Conservation (phyloP, 83 land plant genomes). For the Diphasiastrum complanatum region DNA sequence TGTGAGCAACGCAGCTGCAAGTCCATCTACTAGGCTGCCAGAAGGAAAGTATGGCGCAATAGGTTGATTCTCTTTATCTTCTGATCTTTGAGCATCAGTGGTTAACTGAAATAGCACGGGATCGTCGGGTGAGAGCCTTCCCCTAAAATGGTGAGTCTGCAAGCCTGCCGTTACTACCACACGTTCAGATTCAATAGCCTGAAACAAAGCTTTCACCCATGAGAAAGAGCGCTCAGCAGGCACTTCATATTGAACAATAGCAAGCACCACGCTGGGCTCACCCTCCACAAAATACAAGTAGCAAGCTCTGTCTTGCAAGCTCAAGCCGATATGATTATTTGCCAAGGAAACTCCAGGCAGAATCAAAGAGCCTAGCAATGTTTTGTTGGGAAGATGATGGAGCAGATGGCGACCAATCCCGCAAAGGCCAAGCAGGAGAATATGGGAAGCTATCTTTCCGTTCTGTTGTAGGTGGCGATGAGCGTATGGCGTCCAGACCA, state of each 20-base stretch:
- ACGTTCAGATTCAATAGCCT: slow-evolving; percentile 22
- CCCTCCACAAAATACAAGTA: slow-evolving; percentile 20
- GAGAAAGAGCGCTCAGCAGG: slow-evolving; percentile 19
- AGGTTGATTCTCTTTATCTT: background rate
- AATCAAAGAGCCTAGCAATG: slow-evolving; percentile 20
- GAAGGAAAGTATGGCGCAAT: slow-evolving; percentile 26
- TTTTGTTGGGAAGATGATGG: slow-evolving; percentile 26
- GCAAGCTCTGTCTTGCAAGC: slow-evolving; percentile 11
- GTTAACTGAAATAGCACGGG: slow-evolving; percentile 19
- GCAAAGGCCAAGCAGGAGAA: slow-evolving; percentile 26
- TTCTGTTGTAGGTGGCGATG: slow-evolving; percentile 7
- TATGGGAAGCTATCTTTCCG: slow-evolving; percentile 16
- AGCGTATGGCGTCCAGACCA: slow-evolving; percentile 21
- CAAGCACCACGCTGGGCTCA: slow-evolving; percentile 16
- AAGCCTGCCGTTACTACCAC: slow-evolving; percentile 14
- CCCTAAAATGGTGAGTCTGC: slow-evolving; percentile 21
- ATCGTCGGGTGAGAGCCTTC: slow-evolving; percentile 30
- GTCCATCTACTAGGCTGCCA: slow-evolving; percentile 27
- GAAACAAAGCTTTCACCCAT: slow-evolving; percentile 28
- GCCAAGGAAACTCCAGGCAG: slow-evolving; percentile 29
- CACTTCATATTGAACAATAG: slow-evolving; percentile 18
- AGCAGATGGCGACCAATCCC: slow-evolving; percentile 17
- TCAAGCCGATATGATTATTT: background rate
- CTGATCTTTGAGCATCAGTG: slow-evolving; percentile 12
- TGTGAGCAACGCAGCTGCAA: slow-evolving; percentile 27